Base-by-base conservation (phyloP, 2,329 filamentous ascomycete genomes). In the Zasmidium citrigriseum region DNA sequence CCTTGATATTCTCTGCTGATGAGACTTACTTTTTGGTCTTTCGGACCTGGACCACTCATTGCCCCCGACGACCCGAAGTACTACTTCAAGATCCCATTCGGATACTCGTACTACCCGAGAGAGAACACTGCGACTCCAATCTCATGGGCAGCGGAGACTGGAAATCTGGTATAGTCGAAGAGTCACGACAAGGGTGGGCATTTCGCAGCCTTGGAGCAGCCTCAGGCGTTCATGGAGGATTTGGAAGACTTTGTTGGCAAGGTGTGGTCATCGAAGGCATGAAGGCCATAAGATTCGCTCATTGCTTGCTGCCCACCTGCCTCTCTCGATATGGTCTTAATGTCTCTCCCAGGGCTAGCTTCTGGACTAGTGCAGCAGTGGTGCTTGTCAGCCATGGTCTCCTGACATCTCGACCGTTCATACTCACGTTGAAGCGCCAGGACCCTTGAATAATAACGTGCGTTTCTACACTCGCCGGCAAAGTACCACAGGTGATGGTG, bases 361-460 rank as follows among this genome's bases (percentile, higher is more conserved):
- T 14, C 14, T 7, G 14, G 27, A 14, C 27, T 14, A 7, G 7
- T n/a, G 34, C 14, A 16, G 18, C 34, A 16, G 7, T 41, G 14
- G 34, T 4, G 18, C 4, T n/a, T 11, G 34, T 4, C 7, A 41
- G 14, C 34, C 34, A 9, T n/a, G n/a, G n/a, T n/a, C n/a, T n/a
- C n/a, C n/a, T n/a, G n/a, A n/a, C 1, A 57, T 20, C 49, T 57
- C 53, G 21, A 45, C 25, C 38, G 60, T 59, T 65, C 78, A 77
- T 44, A 82, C n/a, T n/a, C n/a, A n/a, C n/a, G 76, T 64, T 80
- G 77, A 68, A 82, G 56, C 7, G 79, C 78, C 38, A 82, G 49
- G 27, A 79, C 73, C 24, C 76, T 70, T 12, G 77, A 78, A 57
- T 73, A 77, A 58, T 75, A 95, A 46, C 80, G 70, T 3, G 71